phyloP scores from a whole-genome alignment of 2,329 filamentous ascomycete species.

The Didymellaceae sp. region DNA sequence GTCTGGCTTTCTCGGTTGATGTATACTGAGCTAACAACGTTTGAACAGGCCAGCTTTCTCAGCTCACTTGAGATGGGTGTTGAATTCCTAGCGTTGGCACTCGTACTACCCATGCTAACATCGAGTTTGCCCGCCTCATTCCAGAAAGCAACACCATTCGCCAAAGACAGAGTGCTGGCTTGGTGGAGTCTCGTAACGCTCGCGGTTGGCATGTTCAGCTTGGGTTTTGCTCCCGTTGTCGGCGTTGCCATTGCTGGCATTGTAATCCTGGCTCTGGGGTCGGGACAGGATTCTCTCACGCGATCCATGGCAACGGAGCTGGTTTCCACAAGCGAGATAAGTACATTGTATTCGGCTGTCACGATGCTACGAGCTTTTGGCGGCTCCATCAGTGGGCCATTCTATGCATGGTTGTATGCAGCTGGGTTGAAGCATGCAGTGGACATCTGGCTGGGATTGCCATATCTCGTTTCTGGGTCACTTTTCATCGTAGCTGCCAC shows the following conservation, averaged over 20 bases:
- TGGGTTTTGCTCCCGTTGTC: conserved; percentile 21
- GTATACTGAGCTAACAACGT: background rate
- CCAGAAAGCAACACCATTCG: background rate
- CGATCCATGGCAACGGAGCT: conserved; percentile 30
- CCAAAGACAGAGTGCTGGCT: conserved; percentile 18
- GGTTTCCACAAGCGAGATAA: conserved; percentile 18
- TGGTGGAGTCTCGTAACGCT: conserved; percentile 18
- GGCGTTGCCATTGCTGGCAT: conserved; percentile 22
- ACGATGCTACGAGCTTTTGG: conserved; percentile 30
- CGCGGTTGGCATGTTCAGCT: conserved; percentile 17
- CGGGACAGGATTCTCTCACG: conserved; percentile 27
- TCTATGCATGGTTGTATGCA: conserved; percentile 26
- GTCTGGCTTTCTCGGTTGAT: background rate
- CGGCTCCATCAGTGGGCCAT: conserved; percentile 24
- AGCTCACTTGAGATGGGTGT: conserved; percentile 26
- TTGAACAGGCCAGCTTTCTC: conserved; percentile 22
- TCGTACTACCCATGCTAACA: conserved; percentile 19
- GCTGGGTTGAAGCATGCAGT: conserved; percentile 9
- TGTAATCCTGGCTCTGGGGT: conserved; percentile 21
- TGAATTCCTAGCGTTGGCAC: conserved; percentile 19
- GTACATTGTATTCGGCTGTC: conserved; percentile 28
- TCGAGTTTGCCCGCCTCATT: conserved; percentile 5
- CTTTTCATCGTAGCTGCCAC: conserved; percentile 16
- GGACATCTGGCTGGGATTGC: conserved; percentile 16
- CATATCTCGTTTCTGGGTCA: conserved; percentile 18